Conservation (phyloP, 345 rosid genomes). For the Camelina laxa region DNA sequence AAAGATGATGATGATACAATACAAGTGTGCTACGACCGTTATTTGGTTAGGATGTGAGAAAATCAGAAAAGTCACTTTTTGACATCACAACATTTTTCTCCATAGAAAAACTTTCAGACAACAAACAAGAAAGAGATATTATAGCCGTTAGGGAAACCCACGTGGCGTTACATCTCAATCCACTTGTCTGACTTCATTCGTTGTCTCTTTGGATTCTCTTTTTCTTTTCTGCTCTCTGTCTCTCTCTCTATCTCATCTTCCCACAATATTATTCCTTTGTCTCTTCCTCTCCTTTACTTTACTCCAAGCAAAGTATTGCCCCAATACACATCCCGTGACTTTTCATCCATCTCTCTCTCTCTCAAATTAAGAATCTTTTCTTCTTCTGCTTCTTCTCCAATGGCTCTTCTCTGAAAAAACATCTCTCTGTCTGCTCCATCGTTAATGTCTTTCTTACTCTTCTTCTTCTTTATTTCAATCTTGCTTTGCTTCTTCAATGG, state of each 20-base stretch:
- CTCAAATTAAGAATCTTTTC: constrained; percentile 17
- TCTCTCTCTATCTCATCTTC: constrained; percentile 16
- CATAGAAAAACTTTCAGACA: background rate
- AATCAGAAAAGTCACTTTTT: constrained; percentile 21
- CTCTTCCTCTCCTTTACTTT: constrained; percentile 42
- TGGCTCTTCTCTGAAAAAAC: constrained; percentile 16
- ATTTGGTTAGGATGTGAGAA: constrained; percentile 10
- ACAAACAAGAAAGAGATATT: constrained; percentile 2
- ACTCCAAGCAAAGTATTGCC: constrained; percentile 45
- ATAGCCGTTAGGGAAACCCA: constrained; percentile 40
- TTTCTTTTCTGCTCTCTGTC: background rate
- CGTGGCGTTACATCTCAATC: constrained; percentile 33
- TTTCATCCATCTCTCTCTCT: constrained; percentile 30
- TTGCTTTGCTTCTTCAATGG: constrained; percentile 17
- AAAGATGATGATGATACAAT: background rate
- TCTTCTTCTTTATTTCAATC: constrained; percentile 33
- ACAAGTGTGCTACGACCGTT: constrained; percentile 20
- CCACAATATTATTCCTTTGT: constrained; percentile 46
- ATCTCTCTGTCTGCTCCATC: background rate
- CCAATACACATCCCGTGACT: constrained; percentile 47
- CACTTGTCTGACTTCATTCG: constrained; percentile 38
- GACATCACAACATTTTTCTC: background rate
- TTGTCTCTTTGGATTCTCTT: constrained; percentile 46
- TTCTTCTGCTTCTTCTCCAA: constrained; percentile 22
- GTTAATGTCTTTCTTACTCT: constrained; percentile 27